A percentile compares a stretch with the other conserved stretches of the same genome.
Evolutionary conservation across 2,329 filamentous ascomycete species (phyloP).

Genomic region (Aschersonia sp.): DNA sequence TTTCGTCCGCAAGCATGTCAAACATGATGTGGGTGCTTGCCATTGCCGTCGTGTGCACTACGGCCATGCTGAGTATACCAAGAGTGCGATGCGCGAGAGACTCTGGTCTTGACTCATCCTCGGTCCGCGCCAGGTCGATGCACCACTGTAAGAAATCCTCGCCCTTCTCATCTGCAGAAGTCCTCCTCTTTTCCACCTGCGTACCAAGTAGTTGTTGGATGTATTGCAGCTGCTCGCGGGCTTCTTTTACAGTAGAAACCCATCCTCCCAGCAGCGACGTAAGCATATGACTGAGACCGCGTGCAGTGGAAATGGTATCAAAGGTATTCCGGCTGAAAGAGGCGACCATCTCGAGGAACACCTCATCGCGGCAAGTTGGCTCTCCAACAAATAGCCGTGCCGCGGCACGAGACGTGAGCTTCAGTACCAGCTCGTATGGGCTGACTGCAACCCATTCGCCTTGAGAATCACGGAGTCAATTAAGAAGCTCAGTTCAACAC

Average conservation of each 20-base stretch:
- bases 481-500: too few species aligned
- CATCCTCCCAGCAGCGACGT: slow-evolving; percentile 1
- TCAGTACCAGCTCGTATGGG: slow-evolving; percentile 6
- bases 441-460: slow-evolving; percentile 3
- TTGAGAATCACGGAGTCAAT: neutral
- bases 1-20: slow-evolving; percentile 3
- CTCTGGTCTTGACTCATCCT: slow-evolving; percentile 4
- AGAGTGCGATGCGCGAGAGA: slow-evolving; percentile 5
- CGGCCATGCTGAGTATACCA: slow-evolving; percentile 7
- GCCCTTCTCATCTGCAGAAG: slow-evolving; percentile 1
- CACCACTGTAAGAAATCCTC: slow-evolving; percentile 8
- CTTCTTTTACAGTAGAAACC: slow-evolving; percentile 2
- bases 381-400: slow-evolving; percentile 6
- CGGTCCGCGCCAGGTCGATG: slow-evolving; percentile 5
- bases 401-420: slow-evolving; percentile 5
- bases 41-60: slow-evolving; percentile 8
- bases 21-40: slow-evolving; percentile 7
- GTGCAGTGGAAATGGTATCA: slow-evolving; percentile 5
- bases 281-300: slow-evolving; percentile 2
- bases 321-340: slow-evolving; percentile 7
- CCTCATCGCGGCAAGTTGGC: slow-evolving; percentile 5
- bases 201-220: slow-evolving; percentile 5
- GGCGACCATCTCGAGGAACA: slow-evolving; percentile 5
- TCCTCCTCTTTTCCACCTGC: slow-evolving; percentile 3
- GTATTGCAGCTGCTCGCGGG: slow-evolving; percentile 4